Conservation (phyloP, 345 rosid genomes). For the Eucalyptus coolabah region DNA sequence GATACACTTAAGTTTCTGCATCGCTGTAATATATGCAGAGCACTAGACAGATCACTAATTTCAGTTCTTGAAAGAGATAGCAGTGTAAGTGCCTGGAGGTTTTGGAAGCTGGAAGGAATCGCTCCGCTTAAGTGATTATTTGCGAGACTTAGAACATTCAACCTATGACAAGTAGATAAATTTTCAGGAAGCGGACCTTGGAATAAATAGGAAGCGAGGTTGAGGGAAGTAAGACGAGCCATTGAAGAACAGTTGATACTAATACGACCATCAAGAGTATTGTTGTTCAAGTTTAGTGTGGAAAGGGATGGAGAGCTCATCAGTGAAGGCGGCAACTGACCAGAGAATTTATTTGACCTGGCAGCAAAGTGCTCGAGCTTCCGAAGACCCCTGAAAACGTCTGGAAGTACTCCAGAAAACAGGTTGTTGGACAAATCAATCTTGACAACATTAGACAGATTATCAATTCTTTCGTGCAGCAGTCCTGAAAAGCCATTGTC, state of each 20-base stretch:
- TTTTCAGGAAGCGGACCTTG: neutral
- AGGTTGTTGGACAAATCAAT: constrained; percentile 10
- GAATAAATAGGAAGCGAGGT: constrained; percentile 3
- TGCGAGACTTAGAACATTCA: neutral
- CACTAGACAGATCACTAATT: neutral
- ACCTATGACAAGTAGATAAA: constrained; percentile 1
- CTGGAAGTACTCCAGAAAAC: constrained; percentile 14
- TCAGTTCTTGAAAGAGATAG: constrained; percentile 2
- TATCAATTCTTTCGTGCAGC: neutral
- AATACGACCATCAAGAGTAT: constrained; percentile 1
- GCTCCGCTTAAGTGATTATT: neutral
- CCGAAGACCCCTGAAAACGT: constrained; percentile 7
- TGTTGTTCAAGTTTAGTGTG: neutral
- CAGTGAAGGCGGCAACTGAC: constrained; percentile 10
- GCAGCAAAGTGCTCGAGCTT: constrained; percentile 13
- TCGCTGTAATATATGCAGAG: neutral
- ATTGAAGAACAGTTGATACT: constrained; percentile 16
- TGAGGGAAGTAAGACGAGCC: neutral
- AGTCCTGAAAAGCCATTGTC: constrained; percentile 7
- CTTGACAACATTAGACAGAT: constrained; percentile 4
- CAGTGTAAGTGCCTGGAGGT: constrained; percentile 1
- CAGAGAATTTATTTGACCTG: neutral
- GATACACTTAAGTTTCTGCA: constrained; percentile 5
- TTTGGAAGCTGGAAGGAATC: constrained; percentile 4
- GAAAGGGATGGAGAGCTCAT: constrained; percentile 9